Percentiles rank a stretch among this genome's conserved stretches.
These are phyloP conservation scores for Aspergillus pseudotamarii DNA, from an alignment of 2,329 filamentous ascomycete species.

Conservation along the genomic window DNA sequence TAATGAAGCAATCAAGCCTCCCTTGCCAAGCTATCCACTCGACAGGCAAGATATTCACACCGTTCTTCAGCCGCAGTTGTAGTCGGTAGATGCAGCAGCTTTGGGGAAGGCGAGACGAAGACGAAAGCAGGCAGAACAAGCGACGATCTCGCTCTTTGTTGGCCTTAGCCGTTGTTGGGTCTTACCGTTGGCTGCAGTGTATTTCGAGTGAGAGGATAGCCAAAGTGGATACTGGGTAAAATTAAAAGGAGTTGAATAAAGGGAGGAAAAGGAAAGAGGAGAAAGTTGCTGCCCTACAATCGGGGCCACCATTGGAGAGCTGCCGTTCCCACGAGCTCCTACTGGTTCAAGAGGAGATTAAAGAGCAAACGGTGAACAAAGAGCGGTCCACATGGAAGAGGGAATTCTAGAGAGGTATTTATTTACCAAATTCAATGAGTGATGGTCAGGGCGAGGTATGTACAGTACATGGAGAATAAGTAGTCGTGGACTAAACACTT, in stretches of 20 bases:
- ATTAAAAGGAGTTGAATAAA: neutral
- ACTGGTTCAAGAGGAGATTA: neutral
- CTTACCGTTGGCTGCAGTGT: neutral
- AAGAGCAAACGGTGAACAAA: neutral
- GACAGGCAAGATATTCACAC: neutral
- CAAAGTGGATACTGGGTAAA: neutral
- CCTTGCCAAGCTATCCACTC: neutral
- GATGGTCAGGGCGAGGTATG: neutral
- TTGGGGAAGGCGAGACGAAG: neutral
- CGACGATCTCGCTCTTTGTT: constrained; percentile 5
- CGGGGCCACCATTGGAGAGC: neutral
- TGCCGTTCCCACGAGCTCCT: neutral
- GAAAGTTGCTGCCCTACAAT: neutral
- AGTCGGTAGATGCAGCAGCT: neutral
- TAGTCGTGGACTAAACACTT: too few relatives aligned
- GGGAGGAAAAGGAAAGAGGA: neutral
- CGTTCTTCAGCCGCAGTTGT: neutral
- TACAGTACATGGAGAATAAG: too few relatives aligned
- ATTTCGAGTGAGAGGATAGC: neutral
- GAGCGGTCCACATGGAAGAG: neutral
- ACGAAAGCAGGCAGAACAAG: constrained; percentile 1
- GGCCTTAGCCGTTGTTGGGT: neutral
- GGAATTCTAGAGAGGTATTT: neutral
- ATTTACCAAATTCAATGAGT: neutral
- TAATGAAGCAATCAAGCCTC: neutral